Percentiles rank a stretch among this genome's conserved stretches.
These are phyloP conservation scores for Knoxia roxburghii DNA, from an alignment of 257 asterid species.

Conservation along the genomic window DNA sequence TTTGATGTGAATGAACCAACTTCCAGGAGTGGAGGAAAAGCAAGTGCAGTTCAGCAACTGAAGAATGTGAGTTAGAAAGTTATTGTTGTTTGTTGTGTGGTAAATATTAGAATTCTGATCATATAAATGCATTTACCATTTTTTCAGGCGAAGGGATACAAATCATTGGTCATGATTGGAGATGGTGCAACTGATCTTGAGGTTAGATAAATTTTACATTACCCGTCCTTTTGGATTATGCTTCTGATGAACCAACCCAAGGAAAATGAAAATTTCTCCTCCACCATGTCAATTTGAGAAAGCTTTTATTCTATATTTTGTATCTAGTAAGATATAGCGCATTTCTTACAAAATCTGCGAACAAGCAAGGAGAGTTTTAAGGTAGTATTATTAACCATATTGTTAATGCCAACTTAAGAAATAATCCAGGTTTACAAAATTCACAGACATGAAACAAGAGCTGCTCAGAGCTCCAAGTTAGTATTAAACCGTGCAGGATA, in stretches of 20 bases:
- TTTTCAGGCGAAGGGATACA: constrained; percentile 56
- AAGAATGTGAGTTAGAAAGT: constrained; percentile 47
- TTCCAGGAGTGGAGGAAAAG: constrained; percentile 90
- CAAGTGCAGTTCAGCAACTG: constrained; percentile 73
- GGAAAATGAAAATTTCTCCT: not conserved
- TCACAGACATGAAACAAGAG: not conserved
- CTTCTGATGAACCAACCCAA: no score
- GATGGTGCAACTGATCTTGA: constrained; percentile 99
- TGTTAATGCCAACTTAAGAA: not conserved
- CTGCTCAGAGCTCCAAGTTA: no score
- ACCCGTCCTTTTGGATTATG: not conserved
- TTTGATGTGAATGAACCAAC: constrained; percentile 77
- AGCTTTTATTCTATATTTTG: not conserved
- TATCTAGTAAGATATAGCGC: not conserved
- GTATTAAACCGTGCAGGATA: not conserved
- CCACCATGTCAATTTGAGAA: not conserved
- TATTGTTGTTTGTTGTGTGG: not conserved
- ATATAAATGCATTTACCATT: not conserved
- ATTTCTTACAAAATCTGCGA: not conserved
- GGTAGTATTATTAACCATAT: not conserved
- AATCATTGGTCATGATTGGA: constrained; percentile 81
- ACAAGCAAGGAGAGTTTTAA: not conserved
- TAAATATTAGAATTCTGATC: constrained; percentile 10
- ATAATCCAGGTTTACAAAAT: no score
- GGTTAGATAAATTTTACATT: constrained; percentile 33